These are phyloP conservation scores for Trametes punicea DNA, from an alignment of 768 basidiomycete genomes.

Conservation along the genomic window DNA sequence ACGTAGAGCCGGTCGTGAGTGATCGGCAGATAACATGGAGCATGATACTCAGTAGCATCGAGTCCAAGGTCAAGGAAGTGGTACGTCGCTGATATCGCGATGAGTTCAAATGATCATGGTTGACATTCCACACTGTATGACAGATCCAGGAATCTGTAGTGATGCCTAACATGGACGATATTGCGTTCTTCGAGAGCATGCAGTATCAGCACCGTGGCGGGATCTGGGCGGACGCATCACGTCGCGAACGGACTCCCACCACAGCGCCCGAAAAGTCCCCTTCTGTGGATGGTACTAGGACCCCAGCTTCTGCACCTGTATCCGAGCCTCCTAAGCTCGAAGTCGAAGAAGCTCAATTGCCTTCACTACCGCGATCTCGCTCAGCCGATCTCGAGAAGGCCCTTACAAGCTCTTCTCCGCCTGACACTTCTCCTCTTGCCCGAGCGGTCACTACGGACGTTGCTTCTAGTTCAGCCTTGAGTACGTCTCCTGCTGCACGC, in stretches of 20 bases:
- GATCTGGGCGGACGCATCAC: constrained; percentile 78
- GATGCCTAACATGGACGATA: constrained; percentile 97
- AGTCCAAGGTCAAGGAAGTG: constrained; percentile 82
- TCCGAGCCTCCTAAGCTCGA: constrained; percentile 17
- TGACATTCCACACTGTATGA: neutral
- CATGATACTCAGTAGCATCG: constrained; percentile 88
- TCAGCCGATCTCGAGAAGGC: constrained; percentile 28
- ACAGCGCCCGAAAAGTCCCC: neutral
- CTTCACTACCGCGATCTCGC: constrained; percentile 28
- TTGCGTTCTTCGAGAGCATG: constrained; percentile 87
- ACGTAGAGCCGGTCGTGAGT: constrained; percentile 92
- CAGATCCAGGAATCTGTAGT: constrained; percentile 94
- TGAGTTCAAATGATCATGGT: neutral
- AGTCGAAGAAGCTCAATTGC: constrained; percentile 16
- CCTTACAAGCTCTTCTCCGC: constrained; percentile 14
- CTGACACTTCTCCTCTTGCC: constrained; percentile 24
- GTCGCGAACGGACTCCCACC: constrained; percentile 34
- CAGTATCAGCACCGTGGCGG: constrained; percentile 72
- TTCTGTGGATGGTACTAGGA: constrained; percentile 23
- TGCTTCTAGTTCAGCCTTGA: constrained; percentile 22
- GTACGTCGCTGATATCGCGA: constrained; percentile 45
- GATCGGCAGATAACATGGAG: constrained; percentile 93
- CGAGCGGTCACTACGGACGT: constrained; percentile 25
- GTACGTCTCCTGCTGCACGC: constrained; percentile 28
- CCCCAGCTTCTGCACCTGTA: constrained; percentile 37